Conservation (phyloP, 139 green algal species). For the Tetraselmis chui region DNA sequence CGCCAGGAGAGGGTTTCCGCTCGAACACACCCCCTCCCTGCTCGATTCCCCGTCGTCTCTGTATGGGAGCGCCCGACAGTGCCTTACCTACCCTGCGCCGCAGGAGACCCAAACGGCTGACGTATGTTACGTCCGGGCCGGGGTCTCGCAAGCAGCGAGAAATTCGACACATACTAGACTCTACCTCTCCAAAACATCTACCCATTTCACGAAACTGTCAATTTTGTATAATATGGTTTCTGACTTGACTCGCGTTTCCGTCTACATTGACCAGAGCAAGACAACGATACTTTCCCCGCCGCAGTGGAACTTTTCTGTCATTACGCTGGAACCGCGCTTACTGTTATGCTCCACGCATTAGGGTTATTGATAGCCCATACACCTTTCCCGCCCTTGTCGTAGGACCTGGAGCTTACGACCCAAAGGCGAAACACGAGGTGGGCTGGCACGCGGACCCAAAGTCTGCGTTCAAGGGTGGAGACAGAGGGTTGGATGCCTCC, state of each 20-base stretch:
- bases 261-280: not conserved
- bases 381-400: not conserved
- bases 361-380: not conserved
- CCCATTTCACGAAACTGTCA: too few relatives aligned
- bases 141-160: too few relatives aligned
- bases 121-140: too few relatives aligned
- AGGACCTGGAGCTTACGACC: not conserved
- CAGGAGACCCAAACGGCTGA: too few relatives aligned
- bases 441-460: not conserved
- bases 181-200: too few relatives aligned
- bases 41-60: too few relatives aligned
- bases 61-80: too few relatives aligned
- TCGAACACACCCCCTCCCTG: too few relatives aligned
- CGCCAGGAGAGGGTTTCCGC: too few relatives aligned
- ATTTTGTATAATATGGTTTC: not conserved
- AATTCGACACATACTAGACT: too few relatives aligned
- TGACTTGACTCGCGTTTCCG: not conserved
- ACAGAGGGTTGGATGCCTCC: not conserved
- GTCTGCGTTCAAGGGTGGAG: not conserved
- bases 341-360: not conserved
- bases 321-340: not conserved
- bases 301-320: not conserved
- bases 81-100: too few relatives aligned
- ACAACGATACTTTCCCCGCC: not conserved
- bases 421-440: not conserved